A percentile compares a stretch with the other conserved stretches of the same genome.
Evolutionary conservation across 2,329 filamentous ascomycete genomes (phyloP).

Genomic region (Rhexocercosporidium sp.): DNA sequence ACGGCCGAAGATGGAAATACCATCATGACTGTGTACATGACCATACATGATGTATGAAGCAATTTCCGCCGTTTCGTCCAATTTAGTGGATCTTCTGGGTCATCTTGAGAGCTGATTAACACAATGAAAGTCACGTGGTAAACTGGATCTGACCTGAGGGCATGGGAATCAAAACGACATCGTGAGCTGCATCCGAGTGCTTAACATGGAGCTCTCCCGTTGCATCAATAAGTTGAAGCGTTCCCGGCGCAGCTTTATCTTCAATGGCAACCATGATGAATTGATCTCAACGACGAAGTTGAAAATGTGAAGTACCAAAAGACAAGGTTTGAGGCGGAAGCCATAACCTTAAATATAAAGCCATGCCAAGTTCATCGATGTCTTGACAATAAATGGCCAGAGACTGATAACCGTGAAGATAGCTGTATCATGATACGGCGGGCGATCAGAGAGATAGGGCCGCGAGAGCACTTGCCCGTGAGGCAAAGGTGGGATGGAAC

Average conservation of each 20-base stretch:
- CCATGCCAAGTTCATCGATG: neutral
- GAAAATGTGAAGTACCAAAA: neutral
- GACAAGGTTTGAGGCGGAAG: neutral
- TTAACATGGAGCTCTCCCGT: conserved; percentile 32
- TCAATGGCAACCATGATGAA: conserved; percentile 28
- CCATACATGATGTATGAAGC: conserved; percentile 37
- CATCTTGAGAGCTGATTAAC: conserved; percentile 27
- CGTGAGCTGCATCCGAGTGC: conserved; percentile 33
- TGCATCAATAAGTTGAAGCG: conserved; percentile 40
- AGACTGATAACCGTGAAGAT: conserved; percentile 7
- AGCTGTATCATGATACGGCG: conserved; percentile 4
- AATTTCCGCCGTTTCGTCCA: conserved; percentile 43
- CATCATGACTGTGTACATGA: conserved; percentile 51
- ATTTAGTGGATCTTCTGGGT: conserved; percentile 47
- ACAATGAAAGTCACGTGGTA: neutral
- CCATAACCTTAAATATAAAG: conserved; percentile 9
- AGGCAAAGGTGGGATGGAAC: conserved; percentile 7
- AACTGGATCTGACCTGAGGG: conserved; percentile 35
- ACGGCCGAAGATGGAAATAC: conserved; percentile 53
- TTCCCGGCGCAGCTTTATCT: conserved; percentile 35
- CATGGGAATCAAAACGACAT: conserved; percentile 39
- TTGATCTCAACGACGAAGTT: neutral
- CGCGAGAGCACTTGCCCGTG: neutral
- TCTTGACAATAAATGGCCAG: neutral
- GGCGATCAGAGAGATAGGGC: neutral